Base-by-base conservation (phyloP, 2,329 filamentous ascomycete species). In the Chrysosporium keratinophilum region DNA sequence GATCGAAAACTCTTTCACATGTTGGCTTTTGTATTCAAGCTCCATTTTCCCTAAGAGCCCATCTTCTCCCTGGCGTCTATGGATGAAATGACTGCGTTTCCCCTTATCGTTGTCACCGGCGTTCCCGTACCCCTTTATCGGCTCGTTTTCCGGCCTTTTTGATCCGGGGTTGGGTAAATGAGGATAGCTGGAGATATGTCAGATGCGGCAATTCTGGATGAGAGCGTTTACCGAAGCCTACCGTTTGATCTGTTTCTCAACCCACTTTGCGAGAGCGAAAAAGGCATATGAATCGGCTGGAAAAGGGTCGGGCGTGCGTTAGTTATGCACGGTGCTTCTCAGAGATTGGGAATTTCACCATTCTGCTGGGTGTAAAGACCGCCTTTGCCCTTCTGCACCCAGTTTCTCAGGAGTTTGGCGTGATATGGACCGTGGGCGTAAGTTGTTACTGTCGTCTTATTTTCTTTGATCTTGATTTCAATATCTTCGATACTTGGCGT, bases 241-340 rank as follows among this genome's bases (percentile, higher is more conserved):
- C 48, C 48, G 37, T 12, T 35, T 10, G 5, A 50, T 42, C 17
- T 34, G 37, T 17, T 50, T 50, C 35, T 50, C 48, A 11, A 50
- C 39, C 5, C 17, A 50, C 34, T 50, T 50, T 14, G 48, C 37
- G 11, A 50, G 48, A 4, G 48, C 48, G 12, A 50, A 50, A n/a
- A 50, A 50, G 15, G 48, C 48, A 28, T 50, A 50, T 14, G 48
- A 50, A 50, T 50, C 48, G 39, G 48, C 48, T 50, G 19, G 15
- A 15, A 17, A 19, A 14, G n/a, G n/a, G 17, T 17, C 6, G 23
- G 23, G 7, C 3, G 7, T 28, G 23, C 3, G 6, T 50, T 34
- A 50, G 37, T 37, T 14, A 35, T 14, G 11, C 12, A 34, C 37
- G 17, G 11, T 33, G n/a, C 17, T n/a, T 10, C n/a, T 33, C 20